Base-by-base conservation (phyloP, 2,329 filamentous ascomycete species). In the Nemania sp. region DNA sequence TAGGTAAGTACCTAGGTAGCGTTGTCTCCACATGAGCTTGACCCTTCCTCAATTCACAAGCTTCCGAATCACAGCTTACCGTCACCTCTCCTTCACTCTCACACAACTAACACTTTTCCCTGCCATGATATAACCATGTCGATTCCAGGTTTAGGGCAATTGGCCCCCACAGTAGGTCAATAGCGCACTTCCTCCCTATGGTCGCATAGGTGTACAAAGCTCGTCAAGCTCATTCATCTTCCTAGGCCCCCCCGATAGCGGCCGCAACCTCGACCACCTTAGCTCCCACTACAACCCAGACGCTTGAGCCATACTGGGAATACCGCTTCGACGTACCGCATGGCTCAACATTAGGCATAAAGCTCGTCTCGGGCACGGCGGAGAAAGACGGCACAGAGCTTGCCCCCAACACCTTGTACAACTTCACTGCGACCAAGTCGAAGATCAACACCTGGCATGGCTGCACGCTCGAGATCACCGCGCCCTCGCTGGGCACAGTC, bases 301-400 rank as follows among this genome's bases (percentile, higher is more conserved):
- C 67, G 59, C 81, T 93, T 59, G 75, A 79, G 45, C 80, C 83
- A 50, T 83, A 82, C 61, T 86, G 83, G 65, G 89, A 93, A 79
- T 93, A 88, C 85, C 83, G 89, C 45, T 93, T 93, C 73, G 81
- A 90, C 66, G 85, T 90, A 39, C 80, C 86, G 9, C 71, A 76
- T 57, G 73, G 69, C 58, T 71, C 73, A 53, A 64, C 70, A 24
- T 55, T 80, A 45, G 70, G 72, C 33, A 67, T 81, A 42, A 79
- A 91, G 76, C 78, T 97, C 22, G 74, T 90, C 51, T 84, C 81
- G 28, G 94, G 94, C 57, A 91, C 87, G 1, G 94, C 93, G 43
- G 94, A 99, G 72, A 85, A 96, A 67, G 96, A 97, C 69, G 94
- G 94, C 68, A 92, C 93, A 50, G 94, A 99, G 75, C 87, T 99